A percentile compares a stretch with the other conserved stretches of the same genome.
Evolutionary conservation across 2,329 filamentous ascomycete genomes (phyloP).

Genomic region (Xylaria sp.): DNA sequence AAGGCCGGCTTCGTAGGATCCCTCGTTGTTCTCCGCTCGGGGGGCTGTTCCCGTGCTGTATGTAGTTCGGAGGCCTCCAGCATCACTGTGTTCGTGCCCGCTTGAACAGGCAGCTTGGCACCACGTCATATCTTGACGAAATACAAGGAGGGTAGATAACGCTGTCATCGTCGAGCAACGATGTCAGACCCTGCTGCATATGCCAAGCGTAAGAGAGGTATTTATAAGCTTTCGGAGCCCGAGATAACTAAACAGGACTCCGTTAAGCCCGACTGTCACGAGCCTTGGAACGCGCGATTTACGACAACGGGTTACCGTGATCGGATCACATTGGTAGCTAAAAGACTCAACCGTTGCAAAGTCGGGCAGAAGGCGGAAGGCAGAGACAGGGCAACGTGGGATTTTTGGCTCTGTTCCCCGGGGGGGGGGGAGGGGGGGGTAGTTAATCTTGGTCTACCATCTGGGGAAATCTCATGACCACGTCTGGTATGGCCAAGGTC

Average conservation of each 20-base stretch:
- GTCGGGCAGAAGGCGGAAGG: slow-evolving; percentile 7
- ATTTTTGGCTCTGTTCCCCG: background rate
- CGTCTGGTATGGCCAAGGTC: background rate
- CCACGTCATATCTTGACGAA: slow-evolving; percentile 10
- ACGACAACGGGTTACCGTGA: slow-evolving; percentile 4
- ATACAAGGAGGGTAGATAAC: background rate
- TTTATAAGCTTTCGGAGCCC: slow-evolving; percentile 7
- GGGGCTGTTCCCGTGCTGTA: background rate
- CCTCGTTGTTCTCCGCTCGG: background rate
- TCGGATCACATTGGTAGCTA: background rate
- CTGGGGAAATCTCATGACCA: background rate
- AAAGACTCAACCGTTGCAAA: slow-evolving; percentile 11
- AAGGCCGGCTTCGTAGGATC: background rate
- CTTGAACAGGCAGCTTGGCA: slow-evolving; percentile 18
- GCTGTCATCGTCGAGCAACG: background rate
- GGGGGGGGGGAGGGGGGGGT: background rate
- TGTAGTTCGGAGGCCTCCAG: slow-evolving; percentile 19
- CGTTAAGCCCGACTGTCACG: background rate
- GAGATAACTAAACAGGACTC: background rate
- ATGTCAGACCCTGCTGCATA: slow-evolving; percentile 12
- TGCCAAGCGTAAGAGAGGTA: slow-evolving; percentile 14
- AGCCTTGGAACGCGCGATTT: slow-evolving; percentile 2
- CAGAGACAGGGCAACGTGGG: background rate
- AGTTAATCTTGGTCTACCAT: background rate
- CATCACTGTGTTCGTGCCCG: background rate